Conservation (phyloP, 163 green algal species). For the Chlorella variabilis region DNA sequence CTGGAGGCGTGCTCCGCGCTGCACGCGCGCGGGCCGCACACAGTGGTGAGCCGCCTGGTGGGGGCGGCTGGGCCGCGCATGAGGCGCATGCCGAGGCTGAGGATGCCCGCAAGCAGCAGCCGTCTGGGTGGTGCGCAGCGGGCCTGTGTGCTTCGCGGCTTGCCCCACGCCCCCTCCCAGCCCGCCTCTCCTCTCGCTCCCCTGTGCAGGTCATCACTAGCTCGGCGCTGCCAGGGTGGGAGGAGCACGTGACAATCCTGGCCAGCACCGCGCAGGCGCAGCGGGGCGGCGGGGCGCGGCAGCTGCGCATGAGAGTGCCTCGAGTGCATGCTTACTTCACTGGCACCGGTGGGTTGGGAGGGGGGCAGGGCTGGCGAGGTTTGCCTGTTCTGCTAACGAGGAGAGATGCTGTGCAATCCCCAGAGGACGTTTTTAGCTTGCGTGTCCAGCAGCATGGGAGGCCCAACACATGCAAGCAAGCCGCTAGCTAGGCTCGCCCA, state of each 20-base stretch:
- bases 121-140: no score
- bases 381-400: not conserved
- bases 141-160: no score
- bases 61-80: no score
- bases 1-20: slow-evolving; percentile 67
- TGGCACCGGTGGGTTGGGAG: slow-evolving; percentile 77
- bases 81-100: no score
- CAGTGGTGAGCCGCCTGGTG: slow-evolving; percentile 78
- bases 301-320: slow-evolving; percentile 67
- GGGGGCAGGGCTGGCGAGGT: not conserved
- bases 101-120: no score
- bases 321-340: slow-evolving; percentile 80
- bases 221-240: slow-evolving; percentile 39
- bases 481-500: no score
- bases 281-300: slow-evolving; percentile 34
- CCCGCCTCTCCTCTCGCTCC: no score
- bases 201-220: slow-evolving; percentile 76
- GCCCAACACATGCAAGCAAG: no score
- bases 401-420: not conserved
- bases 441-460: no score
- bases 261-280: slow-evolving; percentile 71
- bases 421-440: not conserved
- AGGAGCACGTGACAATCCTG: slow-evolving; percentile 57
- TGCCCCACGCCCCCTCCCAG: no score
- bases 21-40: slow-evolving; percentile 70